Percentiles rank a stretch among this genome's conserved stretches.
Evolutionary conservation across 768 basidiomycete species (phyloP).

Genomic region (Tylopilus intermedius): DNA sequence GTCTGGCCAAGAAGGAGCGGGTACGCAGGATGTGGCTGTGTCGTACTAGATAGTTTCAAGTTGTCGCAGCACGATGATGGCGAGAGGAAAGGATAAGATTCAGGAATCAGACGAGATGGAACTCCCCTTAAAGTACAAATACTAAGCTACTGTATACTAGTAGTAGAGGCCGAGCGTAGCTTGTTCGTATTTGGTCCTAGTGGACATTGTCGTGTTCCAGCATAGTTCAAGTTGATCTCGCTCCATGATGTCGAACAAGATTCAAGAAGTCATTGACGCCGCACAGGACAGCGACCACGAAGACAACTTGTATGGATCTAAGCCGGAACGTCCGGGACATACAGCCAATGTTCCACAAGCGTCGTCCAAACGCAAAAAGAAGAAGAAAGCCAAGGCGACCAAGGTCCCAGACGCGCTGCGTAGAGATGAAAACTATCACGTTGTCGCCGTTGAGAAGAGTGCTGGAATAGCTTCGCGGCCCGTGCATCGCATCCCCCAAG

Average conservation of each 20-base stretch:
- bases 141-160: too few relatives aligned
- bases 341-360: slow-evolving; percentile 20
- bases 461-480: slow-evolving; percentile 42
- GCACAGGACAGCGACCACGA: slow-evolving; percentile 34
- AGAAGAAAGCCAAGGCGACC: slow-evolving; percentile 76
- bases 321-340: slow-evolving; percentile 20
- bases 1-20: slow-evolving; percentile 36
- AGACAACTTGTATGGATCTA: slow-evolving; percentile 29
- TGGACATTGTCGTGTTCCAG: too few relatives aligned
- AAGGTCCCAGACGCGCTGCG: slow-evolving; percentile 47
- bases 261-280: slow-evolving; percentile 39
- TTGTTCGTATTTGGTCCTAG: too few relatives aligned
- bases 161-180: too few relatives aligned
- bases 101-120: too few relatives aligned
- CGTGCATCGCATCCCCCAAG: slow-evolving; percentile 61
- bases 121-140: too few relatives aligned
- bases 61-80: too few relatives aligned
- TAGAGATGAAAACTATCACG: slow-evolving; percentile 52
- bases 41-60: too few relatives aligned
- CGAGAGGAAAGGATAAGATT: too few relatives aligned
- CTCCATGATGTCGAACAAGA: slow-evolving; percentile 31
- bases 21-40: too few relatives aligned
- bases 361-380: slow-evolving; percentile 68
- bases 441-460: slow-evolving; percentile 56
- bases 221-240: neutral